Evolutionary conservation across 1,284 basidiomycete species (phyloP), one percentile per base, ranked within the genome.

Genomic region (Heliocybe sulcata): DNA sequence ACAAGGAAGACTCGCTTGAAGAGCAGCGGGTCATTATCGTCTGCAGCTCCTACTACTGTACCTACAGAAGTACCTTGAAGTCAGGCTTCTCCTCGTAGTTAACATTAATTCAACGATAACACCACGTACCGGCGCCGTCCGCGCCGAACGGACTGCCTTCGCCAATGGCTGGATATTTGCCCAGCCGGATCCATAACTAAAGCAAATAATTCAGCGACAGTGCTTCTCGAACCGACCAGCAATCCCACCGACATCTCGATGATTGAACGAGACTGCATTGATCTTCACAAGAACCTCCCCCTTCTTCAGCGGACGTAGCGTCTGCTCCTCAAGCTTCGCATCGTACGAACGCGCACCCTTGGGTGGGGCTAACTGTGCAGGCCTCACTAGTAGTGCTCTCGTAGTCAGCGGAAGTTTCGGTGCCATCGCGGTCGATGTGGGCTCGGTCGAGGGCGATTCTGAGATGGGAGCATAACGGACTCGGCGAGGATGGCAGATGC

Each of bases 231-330:
- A 4, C 4, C 16, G 6, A 42, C 16, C 14, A 1, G 33, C 27
- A 52, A 49, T 35, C 6, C n/a, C 9, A 69, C 80, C 56, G 60
- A 92, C 89, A 65, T 92, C 91, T 63, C 86, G 74, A 59, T 85
- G 87, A 65, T 93, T 93, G 72, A 90, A 90, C n/a, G 79, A 82
- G 0, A 78, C 86, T 9, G 89, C 88, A 16, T 71, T 71, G 48
- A 89, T 78, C 64, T 77, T 80, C 16, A 91, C 83, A 2, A 90
- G 71, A 1, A 91, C 66, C 64, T 89, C 72, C 1, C 79, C 83
- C 0, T 67, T 57, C 58, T 78, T 72, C 54, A 87, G 72, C n/a
- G 65, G 45, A 10, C 77, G 75, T 47, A 88, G 64, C 0, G 74
- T 70, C 42, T 67, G 70, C 19, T 77, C 71, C 56, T 79, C 75